phyloP scores from a whole-genome alignment of 2,329 filamentous ascomycete species.

The Cyphellophora attinorum region DNA sequence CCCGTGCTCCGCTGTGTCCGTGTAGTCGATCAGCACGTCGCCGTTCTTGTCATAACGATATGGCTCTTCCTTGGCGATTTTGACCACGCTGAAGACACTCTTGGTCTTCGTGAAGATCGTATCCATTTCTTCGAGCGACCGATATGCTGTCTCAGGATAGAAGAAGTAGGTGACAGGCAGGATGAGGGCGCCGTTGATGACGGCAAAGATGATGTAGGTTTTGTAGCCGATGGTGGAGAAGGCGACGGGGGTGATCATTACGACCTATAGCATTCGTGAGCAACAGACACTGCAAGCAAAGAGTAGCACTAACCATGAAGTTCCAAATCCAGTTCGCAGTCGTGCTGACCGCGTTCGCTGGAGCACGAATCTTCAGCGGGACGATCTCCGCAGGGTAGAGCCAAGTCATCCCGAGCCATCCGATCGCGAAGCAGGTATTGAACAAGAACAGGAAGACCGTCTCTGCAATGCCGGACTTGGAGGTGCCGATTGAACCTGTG shows the following conservation, averaged over 20 bases:
- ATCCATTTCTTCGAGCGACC: slow-evolving; percentile 29
- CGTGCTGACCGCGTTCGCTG: slow-evolving; percentile 4
- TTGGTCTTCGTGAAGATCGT: slow-evolving; percentile 52
- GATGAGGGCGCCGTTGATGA: slow-evolving; percentile 47
- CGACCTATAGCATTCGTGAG: slow-evolving; percentile 52
- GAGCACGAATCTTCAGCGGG: slow-evolving; percentile 29
- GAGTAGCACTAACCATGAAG: background rate
- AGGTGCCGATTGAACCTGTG: slow-evolving; percentile 33
- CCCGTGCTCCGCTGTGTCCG: slow-evolving; percentile 33
- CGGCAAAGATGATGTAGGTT: slow-evolving; percentile 72
- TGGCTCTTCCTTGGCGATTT: slow-evolving; percentile 41
- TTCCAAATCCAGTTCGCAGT: slow-evolving; percentile 5
- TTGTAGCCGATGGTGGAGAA: slow-evolving; percentile 61
- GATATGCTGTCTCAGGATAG: slow-evolving; percentile 36
- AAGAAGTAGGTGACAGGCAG: slow-evolving; percentile 51
- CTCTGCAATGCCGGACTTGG: slow-evolving; percentile 39
- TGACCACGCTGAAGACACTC: slow-evolving; percentile 39
- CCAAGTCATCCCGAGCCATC: slow-evolving; percentile 53
- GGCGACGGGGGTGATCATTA: slow-evolving; percentile 78
- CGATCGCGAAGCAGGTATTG: slow-evolving; percentile 52
- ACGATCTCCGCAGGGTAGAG: slow-evolving; percentile 54
- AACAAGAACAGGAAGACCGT: slow-evolving; percentile 51
- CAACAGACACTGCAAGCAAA: background rate
- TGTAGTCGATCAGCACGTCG: slow-evolving; percentile 45
- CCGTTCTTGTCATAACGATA: slow-evolving; percentile 50